Base-by-base conservation (phyloP, 495 filamentous ascomycete genomes). In the Aspergillus saccharolyticus region DNA sequence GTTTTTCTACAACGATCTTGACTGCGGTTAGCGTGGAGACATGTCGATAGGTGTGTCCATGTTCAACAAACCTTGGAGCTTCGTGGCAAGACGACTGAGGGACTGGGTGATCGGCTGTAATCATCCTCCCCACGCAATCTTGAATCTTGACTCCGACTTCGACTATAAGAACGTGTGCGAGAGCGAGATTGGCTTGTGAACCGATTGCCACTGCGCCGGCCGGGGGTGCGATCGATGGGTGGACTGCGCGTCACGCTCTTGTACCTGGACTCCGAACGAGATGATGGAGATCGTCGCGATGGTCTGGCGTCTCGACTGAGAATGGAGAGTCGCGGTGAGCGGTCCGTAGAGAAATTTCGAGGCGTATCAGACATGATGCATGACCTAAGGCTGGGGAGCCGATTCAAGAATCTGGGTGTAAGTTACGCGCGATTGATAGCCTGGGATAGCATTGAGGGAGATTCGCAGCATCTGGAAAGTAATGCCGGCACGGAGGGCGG, bases 1-100 rank as follows among this genome's bases (percentile, higher is more conserved):
- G 80, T 66, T 94, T 95, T 74, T 98, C 95, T 30, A 97, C 87
- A 16, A 97, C 90, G 58, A 98, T 91, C 90, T 97, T 63, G 39
- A 46, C 22, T 47, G 1, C 49, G 9, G 55, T 62, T 20, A 57
- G 59, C 33, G 45, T 52, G 30, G n/a, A n/a, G 3, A 6, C 22
- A 49, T 49, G 33, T 15, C 49, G n/a, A 42, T 47, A 28, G 33
- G 44, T 18, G 46, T 15, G 17, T 19, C 47, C 0, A 24, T 50
- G 20, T 17, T 18, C 17, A 30, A 57, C 70, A 55, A 59, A 83
- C 83, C 74, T 87, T 87, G 22, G 83, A 80, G 63, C 83, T 88
- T 66, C 73, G 74, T 16, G 79, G 72, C 24, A 72, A 74, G 33
- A 52, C 64, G 30, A 65, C 69, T 43, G 67, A 57, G n/a, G 73